A percentile compares a stretch with the other conserved stretches of the same genome.
phyloP scores from a whole-genome alignment of 1,284 basidiomycete genomes.

The Leccinum griseonigrum region DNA sequence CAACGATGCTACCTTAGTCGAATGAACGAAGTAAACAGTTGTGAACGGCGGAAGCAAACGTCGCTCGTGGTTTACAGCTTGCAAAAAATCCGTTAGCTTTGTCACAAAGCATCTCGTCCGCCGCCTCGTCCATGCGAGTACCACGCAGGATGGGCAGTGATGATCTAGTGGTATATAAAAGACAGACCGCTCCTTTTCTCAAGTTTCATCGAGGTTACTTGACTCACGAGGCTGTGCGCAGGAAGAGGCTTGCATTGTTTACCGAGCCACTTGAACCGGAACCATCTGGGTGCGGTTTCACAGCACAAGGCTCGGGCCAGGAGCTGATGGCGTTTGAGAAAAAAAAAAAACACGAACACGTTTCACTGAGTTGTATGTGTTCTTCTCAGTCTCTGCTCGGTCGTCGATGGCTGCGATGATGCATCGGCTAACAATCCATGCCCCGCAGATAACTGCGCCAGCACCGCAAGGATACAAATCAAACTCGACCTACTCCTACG shows the following conservation, averaged over 20 bases:
- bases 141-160: not conserved
- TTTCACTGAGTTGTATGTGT: slow-evolving; percentile 4
- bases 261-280: too few species aligned
- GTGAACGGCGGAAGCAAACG: slow-evolving; percentile 7
- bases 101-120: not conserved
- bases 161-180: slow-evolving; percentile 16
- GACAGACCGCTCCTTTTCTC: not conserved
- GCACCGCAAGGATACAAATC: not conserved
- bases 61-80: slow-evolving; percentile 5
- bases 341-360: slow-evolving; percentile 9
- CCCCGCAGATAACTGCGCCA: not conserved
- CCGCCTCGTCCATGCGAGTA: slow-evolving; percentile 13
- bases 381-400: too few species aligned
- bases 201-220: not conserved
- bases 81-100: not conserved
- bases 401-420: not conserved
- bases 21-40: slow-evolving; percentile 9
- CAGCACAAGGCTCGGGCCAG: not conserved
- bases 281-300: too few species aligned
- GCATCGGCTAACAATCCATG: not conserved
- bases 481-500: not conserved
- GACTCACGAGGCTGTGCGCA: too few species aligned
- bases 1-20: slow-evolving; percentile 5
- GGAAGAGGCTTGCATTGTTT: too few species aligned
- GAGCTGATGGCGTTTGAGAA: not conserved